Percentiles rank a stretch among this genome's conserved stretches.
phyloP scores from a whole-genome alignment of 2,329 filamentous ascomycete species.

The Botrytis byssoidea region DNA sequence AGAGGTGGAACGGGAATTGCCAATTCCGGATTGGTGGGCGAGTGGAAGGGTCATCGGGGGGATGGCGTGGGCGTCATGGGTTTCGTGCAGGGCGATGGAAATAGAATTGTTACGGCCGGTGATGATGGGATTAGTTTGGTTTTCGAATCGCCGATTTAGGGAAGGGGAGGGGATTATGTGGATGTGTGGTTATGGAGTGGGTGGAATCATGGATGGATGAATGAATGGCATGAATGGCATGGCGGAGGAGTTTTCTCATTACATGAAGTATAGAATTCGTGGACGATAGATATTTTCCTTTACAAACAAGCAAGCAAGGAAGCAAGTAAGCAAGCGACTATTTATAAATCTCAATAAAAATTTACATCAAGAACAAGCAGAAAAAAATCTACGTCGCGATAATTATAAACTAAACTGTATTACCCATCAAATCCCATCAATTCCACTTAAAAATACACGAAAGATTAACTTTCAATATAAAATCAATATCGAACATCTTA shows the following conservation, averaged over 20 bases:
- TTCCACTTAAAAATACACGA: not conserved
- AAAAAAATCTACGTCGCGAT: too few relatives aligned
- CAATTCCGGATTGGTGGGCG: constrained; percentile 69
- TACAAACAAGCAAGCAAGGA: not conserved
- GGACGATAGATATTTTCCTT: not conserved
- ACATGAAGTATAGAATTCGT: not conserved
- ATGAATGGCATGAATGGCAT: too few relatives aligned
- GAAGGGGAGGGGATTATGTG: not conserved
- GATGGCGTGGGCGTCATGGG: constrained; percentile 82
- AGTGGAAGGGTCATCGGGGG: constrained; percentile 88
- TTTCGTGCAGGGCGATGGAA: constrained; percentile 81
- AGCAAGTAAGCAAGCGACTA: not conserved
- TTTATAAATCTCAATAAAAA: not conserved
- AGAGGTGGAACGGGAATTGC: constrained; percentile 65
- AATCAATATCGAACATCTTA: not conserved
- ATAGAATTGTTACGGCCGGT: constrained; percentile 80
- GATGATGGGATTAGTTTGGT: constrained; percentile 75
- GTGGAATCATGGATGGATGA: not conserved
- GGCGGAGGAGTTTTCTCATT: not conserved
- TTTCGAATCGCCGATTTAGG: constrained; percentile 52
- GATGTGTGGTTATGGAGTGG: not conserved
- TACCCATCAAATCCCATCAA: not conserved
- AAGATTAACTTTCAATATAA: not conserved
- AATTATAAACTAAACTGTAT: not conserved
- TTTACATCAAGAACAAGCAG: not conserved